Base-by-base conservation (phyloP, 2,329 filamentous ascomycete species). In the Colletotrichum sp. region DNA sequence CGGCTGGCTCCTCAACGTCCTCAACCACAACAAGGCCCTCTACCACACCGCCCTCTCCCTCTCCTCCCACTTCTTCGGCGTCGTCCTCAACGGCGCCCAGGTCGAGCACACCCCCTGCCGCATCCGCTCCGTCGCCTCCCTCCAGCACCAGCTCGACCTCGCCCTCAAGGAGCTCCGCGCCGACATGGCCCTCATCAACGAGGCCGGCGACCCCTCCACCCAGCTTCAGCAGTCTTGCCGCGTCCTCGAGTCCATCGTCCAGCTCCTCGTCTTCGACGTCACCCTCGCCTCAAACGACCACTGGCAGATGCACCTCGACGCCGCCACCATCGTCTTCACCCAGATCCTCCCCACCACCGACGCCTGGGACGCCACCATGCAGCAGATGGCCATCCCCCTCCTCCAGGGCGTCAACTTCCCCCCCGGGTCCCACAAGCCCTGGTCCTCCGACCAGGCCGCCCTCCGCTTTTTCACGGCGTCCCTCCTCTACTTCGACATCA, bases 1-100 rank as follows among this genome's bases (percentile, higher is more conserved):
- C 65, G 88, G 89, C 30, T 93, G 92, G 92, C 85, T 93, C 32
- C 83, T 93, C 44, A 88, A 90, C 34, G 84, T 91, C 57, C 84
- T 93, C 12, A 86, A 90, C 71, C 88, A 87, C 75, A 92, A 91
- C 82, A 90, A 89, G 77, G 86, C 90, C 2, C 85, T 92, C 24
- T 92, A 89, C 81, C 90, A 92, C 81, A 89, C 89, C 3, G 87
- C 88, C 63, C 84, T 92, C 21, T 89, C 90, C 30, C 85, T 93
- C 26, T 88, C 89, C 1, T 88, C 89, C 2, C 92, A 91, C 82
- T 92, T 92, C 81, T 89, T 90, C 79, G 87, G 87, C 77, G 83
- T 90, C 39, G 81, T 88, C 39, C 82, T 88, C 71, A 83, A 83
- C 73, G 82, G 80, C 69, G 80, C 80, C 15, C 81, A 81, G 18